Percentiles rank a stretch among this genome's conserved stretches.
These are phyloP conservation scores for Chlorella ohadii DNA, from an alignment of 139 green algal species.

Conservation along the genomic window DNA sequence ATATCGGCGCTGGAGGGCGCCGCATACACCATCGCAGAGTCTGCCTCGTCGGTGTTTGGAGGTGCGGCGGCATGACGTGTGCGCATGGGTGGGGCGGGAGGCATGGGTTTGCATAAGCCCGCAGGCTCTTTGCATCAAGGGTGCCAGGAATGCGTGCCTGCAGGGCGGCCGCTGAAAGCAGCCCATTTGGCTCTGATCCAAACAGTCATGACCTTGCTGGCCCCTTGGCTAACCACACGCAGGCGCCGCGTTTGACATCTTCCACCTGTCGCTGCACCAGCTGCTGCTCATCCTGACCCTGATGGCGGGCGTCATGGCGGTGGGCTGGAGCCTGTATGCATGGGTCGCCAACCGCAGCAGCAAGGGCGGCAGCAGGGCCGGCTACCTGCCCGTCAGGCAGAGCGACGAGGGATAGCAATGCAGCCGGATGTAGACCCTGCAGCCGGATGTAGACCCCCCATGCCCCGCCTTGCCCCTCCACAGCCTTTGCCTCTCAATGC, in stretches of 20 bases:
- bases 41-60: background rate
- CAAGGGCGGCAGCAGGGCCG: background rate
- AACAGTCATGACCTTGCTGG: too few relatives aligned
- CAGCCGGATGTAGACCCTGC: too few relatives aligned
- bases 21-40: slow-evolving; percentile 44
- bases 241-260: slow-evolving; percentile 45
- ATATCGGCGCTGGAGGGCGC: slow-evolving; percentile 53
- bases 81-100: background rate
- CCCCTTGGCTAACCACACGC: background rate
- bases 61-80: background rate
- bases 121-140: too few relatives aligned
- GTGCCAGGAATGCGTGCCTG: too few relatives aligned
- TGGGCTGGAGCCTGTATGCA: slow-evolving; percentile 17
- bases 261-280: slow-evolving; percentile 32
- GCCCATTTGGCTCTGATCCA: too few relatives aligned
- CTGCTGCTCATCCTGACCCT: slow-evolving; percentile 31
- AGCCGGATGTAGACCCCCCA: too few relatives aligned
- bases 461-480: too few relatives aligned
- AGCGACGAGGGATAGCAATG: background rate
- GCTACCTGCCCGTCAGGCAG: slow-evolving; percentile 7
- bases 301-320: background rate
- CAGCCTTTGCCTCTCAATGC: too few relatives aligned
- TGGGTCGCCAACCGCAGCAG: background rate
- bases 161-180: too few relatives aligned
- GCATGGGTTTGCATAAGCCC: background rate